Evolutionary conservation across 2,329 filamentous ascomycete genomes (phyloP), one percentile per base, ranked within the genome.

Genomic region (Cladophialophora psammophila): DNA sequence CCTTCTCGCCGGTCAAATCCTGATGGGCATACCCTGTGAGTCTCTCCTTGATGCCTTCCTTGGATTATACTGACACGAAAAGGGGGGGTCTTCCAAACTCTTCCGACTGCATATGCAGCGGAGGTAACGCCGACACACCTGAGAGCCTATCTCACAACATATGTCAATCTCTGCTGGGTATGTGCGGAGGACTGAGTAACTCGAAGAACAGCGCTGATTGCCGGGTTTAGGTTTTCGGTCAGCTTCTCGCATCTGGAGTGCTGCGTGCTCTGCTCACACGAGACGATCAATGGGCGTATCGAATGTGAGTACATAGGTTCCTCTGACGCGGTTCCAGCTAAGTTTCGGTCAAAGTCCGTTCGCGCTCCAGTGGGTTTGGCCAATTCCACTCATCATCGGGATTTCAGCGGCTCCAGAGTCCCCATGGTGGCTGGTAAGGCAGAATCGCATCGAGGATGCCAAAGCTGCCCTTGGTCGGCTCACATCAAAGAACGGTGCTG

Each of bases 301-400:
- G 75, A 5, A 32, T 77, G 45, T 60, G 45, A 50, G 18, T 26
- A 12, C 10, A 20, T 48, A 26, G 5, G 18, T 59, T 7, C 12
- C n/a, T 2, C 26, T n/a, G 26, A 10, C 12, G 26, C 18, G 10
- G 10, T 3, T 9, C 15, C 56, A 2, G n/a, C 40, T 48, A n/a
- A 20, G 34, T 8, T 26, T 38, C 7, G n/a, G n/a, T 20, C 31
- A 35, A 50, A 60, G 40, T 79, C 36, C 75, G 72, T 70, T 63
- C 36, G 80, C 79, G 5, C 68, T 85, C 31, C 83, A 85, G 71
- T 70, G 82, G 83, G 74, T 84, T 0, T 85, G 81, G 82, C 82
- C 82, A 0, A 71, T 82, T 0, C 80, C 80, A 1, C 72, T 85
- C 3, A 75, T 82, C 9, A 72, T 82, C 3, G 78, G 77, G 26